A percentile compares a stretch with the other conserved stretches of the same genome.
Conservation (phyloP, 2,329 filamentous ascomycete genomes). For the Penicillium sp. region DNA sequence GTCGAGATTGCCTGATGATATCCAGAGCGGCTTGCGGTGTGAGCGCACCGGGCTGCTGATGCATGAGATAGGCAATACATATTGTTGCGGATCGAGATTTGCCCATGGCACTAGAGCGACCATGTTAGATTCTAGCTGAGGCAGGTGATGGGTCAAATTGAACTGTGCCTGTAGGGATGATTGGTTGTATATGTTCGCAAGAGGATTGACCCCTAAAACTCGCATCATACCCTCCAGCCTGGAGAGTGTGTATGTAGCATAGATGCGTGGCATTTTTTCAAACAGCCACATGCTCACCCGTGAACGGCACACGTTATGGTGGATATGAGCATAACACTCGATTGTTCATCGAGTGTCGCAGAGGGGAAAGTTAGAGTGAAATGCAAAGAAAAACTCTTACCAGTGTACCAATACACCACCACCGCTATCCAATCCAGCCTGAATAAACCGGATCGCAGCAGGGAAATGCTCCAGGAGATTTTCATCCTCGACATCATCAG, state of each 20-base stretch:
- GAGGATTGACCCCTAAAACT: too few relatives aligned
- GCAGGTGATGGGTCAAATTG: not conserved
- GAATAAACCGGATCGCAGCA: constrained; percentile 73
- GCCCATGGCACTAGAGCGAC: constrained; percentile 74
- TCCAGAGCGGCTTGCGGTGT: constrained; percentile 60
- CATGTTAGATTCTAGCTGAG: constrained; percentile 7
- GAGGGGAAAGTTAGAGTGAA: constrained; percentile 1
- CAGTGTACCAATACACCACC: constrained; percentile 63
- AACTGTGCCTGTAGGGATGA: too few relatives aligned
- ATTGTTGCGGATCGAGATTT: constrained; percentile 87
- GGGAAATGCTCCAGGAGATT: constrained; percentile 79
- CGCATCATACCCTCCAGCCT: too few relatives aligned
- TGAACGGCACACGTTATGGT: too few relatives aligned
- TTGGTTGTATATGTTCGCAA: too few relatives aligned
- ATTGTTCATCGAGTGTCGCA: too few relatives aligned
- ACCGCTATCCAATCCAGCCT: constrained; percentile 61
- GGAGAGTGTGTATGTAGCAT: too few relatives aligned
- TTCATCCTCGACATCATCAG: constrained; percentile 86
- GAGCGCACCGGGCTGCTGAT: constrained; percentile 51
- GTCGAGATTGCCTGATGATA: constrained; percentile 62
- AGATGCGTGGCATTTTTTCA: too few relatives aligned
- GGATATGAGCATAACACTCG: too few relatives aligned
- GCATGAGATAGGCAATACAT: constrained; percentile 77
- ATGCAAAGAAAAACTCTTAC: constrained; percentile 44
- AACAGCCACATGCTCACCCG: too few relatives aligned